Evolutionary conservation across 2,329 filamentous ascomycete species (phyloP).

Genomic region (Pleomassaria siparia): DNA sequence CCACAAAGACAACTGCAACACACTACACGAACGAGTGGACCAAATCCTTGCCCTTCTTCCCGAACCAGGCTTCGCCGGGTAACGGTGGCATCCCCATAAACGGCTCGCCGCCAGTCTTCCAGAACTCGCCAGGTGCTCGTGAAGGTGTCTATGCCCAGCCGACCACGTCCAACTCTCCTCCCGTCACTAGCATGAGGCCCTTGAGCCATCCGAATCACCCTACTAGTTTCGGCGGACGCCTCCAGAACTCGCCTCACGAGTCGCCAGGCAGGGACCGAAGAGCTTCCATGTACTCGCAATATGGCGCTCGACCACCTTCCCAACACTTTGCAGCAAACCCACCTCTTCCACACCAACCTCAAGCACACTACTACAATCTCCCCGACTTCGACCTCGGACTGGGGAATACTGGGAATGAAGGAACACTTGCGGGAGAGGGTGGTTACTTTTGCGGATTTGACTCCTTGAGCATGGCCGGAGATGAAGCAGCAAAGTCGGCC

Average conservation of each 20-base stretch:
- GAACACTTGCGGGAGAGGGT: conserved; percentile 64
- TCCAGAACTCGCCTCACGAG: conserved; percentile 35
- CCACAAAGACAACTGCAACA: conserved; percentile 38
- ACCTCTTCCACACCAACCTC: conserved; percentile 73
- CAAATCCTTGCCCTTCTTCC: conserved; percentile 47
- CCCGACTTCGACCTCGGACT: conserved; percentile 70
- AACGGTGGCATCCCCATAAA: conserved; percentile 47
- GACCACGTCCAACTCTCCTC: conserved; percentile 44
- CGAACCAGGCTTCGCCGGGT: conserved; percentile 42
- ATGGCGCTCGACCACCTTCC: conserved; percentile 44
- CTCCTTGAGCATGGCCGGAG: conserved; percentile 55
- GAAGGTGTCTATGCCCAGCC: conserved; percentile 39
- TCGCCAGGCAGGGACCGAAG: conserved; percentile 44
- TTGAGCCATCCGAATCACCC: conserved; percentile 52
- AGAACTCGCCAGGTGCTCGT: conserved; percentile 35
- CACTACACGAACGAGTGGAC: conserved; percentile 51
- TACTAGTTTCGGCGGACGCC: conserved; percentile 45
- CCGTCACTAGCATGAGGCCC: conserved; percentile 30
- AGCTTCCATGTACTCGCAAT: conserved; percentile 57
- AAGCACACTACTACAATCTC: conserved; percentile 74
- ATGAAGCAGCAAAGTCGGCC: conserved; percentile 45
- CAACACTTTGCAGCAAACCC: conserved; percentile 54
- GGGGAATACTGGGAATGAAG: conserved; percentile 47
- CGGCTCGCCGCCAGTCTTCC: conserved; percentile 47
- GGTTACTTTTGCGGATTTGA: conserved; percentile 85